Evolutionary conservation across 1,284 basidiomycete species (phyloP).

Genomic region (Xerocomus minutiporus): DNA sequence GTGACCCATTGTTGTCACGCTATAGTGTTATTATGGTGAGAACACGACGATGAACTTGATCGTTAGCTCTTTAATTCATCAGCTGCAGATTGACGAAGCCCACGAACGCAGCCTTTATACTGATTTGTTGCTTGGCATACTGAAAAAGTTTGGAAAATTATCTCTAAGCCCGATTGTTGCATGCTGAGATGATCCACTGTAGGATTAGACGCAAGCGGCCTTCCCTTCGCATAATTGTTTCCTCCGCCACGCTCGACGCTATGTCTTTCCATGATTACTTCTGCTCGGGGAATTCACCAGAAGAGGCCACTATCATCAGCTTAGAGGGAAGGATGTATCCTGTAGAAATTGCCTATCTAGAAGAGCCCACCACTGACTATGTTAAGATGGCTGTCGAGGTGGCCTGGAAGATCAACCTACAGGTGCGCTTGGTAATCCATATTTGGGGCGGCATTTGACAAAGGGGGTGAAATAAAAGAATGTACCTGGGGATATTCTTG

Average conservation of each 20-base stretch:
- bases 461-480: conserved; percentile 38
- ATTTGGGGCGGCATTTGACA: neutral
- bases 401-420: conserved; percentile 81
- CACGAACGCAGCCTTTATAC: conserved; percentile 95
- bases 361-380: conserved; percentile 77
- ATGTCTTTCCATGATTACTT: conserved; percentile 88
- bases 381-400: conserved; percentile 80
- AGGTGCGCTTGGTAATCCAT: conserved; percentile 43
- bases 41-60: conserved; percentile 16
- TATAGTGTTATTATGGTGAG: conserved; percentile 95
- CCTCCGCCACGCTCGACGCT: conserved; percentile 94
- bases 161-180: conserved; percentile 1
- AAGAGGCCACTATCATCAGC: conserved; percentile 76
- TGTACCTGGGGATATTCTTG: conserved; percentile 83
- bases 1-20: conserved; percentile 82
- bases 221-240: conserved; percentile 84
- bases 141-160: conserved; percentile 69
- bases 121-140: conserved; percentile 85
- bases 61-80: conserved; percentile 3
- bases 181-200: conserved; percentile 14
- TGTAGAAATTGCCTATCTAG: conserved; percentile 77
- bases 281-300: conserved; percentile 45
- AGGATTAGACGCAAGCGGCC: conserved; percentile 88
- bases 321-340: conserved; percentile 92
- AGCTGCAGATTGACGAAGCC: conserved; percentile 84